Evolutionary conservation across 2,329 filamentous ascomycete genomes (phyloP).

Genomic region (Curvularia sp.): DNA sequence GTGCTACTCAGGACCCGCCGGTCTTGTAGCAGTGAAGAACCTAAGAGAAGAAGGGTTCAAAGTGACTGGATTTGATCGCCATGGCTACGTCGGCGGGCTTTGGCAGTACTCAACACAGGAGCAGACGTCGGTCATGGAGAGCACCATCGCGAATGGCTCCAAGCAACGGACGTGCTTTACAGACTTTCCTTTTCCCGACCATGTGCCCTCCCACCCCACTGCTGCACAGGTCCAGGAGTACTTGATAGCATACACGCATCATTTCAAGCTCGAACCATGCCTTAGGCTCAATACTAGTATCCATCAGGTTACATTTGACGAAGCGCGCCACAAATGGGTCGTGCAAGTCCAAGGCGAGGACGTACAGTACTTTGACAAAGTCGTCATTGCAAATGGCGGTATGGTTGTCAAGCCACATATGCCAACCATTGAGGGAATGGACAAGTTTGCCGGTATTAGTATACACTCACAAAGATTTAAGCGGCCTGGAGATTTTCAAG

Average conservation of each 20-base stretch:
- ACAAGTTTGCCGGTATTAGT: conserved; percentile 25
- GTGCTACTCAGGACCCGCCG: conserved; percentile 17
- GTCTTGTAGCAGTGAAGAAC: conserved; percentile 30
- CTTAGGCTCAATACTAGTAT: conserved; percentile 26
- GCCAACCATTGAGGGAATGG: conserved; percentile 26
- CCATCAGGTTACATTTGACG: conserved; percentile 21
- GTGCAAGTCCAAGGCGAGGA: conserved; percentile 13
- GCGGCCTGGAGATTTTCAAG: conserved; percentile 18
- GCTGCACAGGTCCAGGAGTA: conserved; percentile 33
- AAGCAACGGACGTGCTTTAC: conserved; percentile 36
- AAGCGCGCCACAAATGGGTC: conserved; percentile 23
- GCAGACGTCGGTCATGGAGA: conserved; percentile 32
- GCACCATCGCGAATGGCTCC: conserved; percentile 31
- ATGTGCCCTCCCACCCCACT: conserved; percentile 26
- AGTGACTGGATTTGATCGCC: conserved; percentile 31
- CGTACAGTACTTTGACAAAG: conserved; percentile 29
- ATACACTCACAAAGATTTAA: conserved; percentile 29
- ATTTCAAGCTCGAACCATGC: conserved; percentile 27
- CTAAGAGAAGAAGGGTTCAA: conserved; percentile 32
- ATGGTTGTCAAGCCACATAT: conserved; percentile 26
- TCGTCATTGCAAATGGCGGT: conserved; percentile 32
- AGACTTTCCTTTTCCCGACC: conserved; percentile 29
- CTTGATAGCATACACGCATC: conserved; percentile 24
- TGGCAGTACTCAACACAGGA: conserved; percentile 34
- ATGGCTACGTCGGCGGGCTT: conserved; percentile 31